phyloP scores from a whole-genome alignment of 805 yeast species.

The Wickerhamiella australiensis region DNA sequence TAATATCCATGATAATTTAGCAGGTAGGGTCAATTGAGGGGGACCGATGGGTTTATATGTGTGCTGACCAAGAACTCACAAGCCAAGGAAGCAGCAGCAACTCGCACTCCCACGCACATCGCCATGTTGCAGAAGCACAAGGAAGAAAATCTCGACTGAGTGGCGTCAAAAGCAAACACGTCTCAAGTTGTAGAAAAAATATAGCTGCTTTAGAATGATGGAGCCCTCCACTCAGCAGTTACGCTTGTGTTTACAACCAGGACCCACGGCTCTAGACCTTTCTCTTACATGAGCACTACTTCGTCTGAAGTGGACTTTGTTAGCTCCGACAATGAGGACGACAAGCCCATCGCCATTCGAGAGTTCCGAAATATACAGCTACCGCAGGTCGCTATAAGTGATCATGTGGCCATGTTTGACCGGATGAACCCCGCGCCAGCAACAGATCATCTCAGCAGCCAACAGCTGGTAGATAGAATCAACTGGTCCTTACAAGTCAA shows the following conservation, averaged over 20 bases:
- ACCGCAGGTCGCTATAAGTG: background rate
- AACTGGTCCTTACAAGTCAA: slow-evolving; percentile 6
- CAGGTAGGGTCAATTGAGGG: background rate
- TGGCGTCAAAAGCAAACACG: no score
- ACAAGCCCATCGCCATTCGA: background rate
- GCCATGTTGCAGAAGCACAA: background rate
- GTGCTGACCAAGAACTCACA: slow-evolving; percentile 4
- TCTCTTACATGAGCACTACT: slow-evolving; percentile 7
- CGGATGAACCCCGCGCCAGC: background rate
- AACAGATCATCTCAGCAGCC: background rate
- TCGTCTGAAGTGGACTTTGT: slow-evolving; percentile 4
- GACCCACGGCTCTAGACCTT: background rate
- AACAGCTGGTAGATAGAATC: slow-evolving; percentile 7
- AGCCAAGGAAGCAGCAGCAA: background rate
- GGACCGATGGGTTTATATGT: background rate
- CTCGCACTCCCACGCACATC: background rate
- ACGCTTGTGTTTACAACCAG: no score
- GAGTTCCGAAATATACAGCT: background rate
- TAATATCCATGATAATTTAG: slow-evolving; percentile 19
- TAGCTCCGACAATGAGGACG: slow-evolving; percentile 5
- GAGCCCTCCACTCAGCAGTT: no score
- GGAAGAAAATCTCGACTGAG: no score
- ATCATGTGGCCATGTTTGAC: background rate
- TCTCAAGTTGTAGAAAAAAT: no score
- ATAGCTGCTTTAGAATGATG: no score